Evolutionary conservation across 1,284 basidiomycete species (phyloP).

Genomic region (Cystobasidium sp.): DNA sequence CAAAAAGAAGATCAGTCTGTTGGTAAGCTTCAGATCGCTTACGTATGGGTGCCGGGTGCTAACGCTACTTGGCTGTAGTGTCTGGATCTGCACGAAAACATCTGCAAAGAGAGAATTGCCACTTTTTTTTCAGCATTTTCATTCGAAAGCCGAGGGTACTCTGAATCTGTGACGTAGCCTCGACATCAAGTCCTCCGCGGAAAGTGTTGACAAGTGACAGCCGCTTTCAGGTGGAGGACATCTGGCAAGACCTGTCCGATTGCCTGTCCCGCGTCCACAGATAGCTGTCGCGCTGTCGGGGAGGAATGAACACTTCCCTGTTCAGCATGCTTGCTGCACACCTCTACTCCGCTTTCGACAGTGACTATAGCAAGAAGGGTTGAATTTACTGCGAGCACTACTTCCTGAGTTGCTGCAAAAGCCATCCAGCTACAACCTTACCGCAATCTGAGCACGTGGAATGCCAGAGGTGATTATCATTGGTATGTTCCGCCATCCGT

Average conservation of each 20-base stretch:
- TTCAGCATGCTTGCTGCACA: too few relatives aligned
- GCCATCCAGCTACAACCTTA: not conserved
- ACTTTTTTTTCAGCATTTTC: too few relatives aligned
- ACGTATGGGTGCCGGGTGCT: too few relatives aligned
- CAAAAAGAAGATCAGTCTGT: too few relatives aligned
- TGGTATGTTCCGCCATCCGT: conserved; percentile 1
- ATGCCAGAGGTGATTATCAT: conserved; percentile 43
- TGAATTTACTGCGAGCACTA: not conserved
- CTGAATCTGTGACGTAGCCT: not conserved
- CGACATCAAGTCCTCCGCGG: not conserved
- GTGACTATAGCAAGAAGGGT: too few relatives aligned
- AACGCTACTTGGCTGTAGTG: too few relatives aligned
- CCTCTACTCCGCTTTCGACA: too few relatives aligned
- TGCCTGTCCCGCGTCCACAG: not conserved
- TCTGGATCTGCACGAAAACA: too few relatives aligned
- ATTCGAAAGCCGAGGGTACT: too few relatives aligned
- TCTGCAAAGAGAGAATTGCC: too few relatives aligned
- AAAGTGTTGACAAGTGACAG: not conserved
- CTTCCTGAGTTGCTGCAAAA: not conserved
- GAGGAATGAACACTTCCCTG: too few relatives aligned
- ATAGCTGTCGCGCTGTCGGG: conserved; percentile 1
- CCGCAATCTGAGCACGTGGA: not conserved
- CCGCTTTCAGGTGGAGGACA: not conserved
- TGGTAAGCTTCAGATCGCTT: too few relatives aligned
- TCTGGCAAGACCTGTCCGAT: conserved; percentile 13